Conservation (phyloP, 106 monocot genomes). For the Dactylorhiza incarnata region DNA sequence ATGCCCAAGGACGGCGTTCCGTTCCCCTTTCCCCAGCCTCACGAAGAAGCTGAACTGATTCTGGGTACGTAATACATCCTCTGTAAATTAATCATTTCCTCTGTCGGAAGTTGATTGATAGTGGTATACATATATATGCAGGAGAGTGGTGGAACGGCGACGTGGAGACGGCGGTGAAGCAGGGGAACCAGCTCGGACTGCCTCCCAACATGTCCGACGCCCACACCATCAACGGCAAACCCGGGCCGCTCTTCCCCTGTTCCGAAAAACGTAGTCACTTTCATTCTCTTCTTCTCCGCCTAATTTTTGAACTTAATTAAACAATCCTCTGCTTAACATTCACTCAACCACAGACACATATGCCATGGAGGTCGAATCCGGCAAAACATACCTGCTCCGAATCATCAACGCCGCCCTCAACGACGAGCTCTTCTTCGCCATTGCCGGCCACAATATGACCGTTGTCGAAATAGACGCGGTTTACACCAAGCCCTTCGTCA, state of each 20-base stretch:
- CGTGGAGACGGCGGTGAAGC: conserved; percentile 27
- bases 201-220: conserved; percentile 42
- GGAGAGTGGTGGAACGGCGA: conserved; percentile 54
- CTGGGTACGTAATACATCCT: conserved; percentile 7
- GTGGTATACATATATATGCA: not conserved
- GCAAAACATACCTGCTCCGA: conserved; percentile 23
- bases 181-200: conserved; percentile 27
- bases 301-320: too few relatives aligned
- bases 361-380: conserved; percentile 19
- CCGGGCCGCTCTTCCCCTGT: conserved; percentile 42
- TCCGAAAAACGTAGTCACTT: conserved; percentile 22
- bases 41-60: conserved; percentile 11
- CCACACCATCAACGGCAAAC: conserved; percentile 44
- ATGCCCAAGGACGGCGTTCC: conserved; percentile 17
- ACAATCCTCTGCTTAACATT: not conserved
- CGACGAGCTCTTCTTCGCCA: conserved; percentile 32
- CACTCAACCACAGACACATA: conserved; percentile 16
- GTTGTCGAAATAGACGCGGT: conserved; percentile 24
- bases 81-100: too few relatives aligned
- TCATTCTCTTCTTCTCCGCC: not conserved
- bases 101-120: not conserved
- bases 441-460: conserved; percentile 27
- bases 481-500: conserved; percentile 28
- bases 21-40: conserved; percentile 17
- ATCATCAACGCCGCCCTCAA: conserved; percentile 29